Evolutionary conservation across 140 eudicot genomes (phyloP).

Genomic region (Flaveria floridana): DNA sequence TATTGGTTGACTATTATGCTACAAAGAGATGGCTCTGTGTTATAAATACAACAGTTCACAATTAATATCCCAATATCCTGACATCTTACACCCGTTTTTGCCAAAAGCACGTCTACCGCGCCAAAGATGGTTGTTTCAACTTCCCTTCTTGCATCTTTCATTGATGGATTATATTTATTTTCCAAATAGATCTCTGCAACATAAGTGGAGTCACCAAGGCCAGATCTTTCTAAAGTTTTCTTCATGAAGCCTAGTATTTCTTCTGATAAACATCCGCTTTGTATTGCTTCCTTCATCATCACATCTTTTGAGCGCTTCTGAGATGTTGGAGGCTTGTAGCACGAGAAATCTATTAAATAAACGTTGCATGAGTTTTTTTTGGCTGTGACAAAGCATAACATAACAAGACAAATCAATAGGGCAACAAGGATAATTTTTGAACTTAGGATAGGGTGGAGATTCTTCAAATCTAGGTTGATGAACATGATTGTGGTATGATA

Average conservation of each 20-base stretch:
- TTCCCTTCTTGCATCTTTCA: constrained; percentile 40
- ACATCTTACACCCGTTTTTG: constrained; percentile 33
- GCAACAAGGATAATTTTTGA: background rate
- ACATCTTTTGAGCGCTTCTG: constrained; percentile 25
- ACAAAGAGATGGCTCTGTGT: constrained; percentile 42
- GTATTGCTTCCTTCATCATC: background rate
- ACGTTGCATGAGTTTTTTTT: constrained; percentile 25
- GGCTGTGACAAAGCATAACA: constrained; percentile 9
- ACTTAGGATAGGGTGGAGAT: constrained; percentile 18
- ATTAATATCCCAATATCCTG: constrained; percentile 38
- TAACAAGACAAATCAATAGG: constrained; percentile 22
- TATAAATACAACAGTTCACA: constrained; percentile 42
- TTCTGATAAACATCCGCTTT: constrained; percentile 16
- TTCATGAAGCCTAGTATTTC: constrained; percentile 37
- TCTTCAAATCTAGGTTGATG: constrained; percentile 25
- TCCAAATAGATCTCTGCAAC: constrained; percentile 30
- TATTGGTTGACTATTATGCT: constrained; percentile 43
- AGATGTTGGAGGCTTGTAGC: constrained; percentile 40
- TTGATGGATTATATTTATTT: constrained; percentile 21
- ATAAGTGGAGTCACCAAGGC: constrained; percentile 43
- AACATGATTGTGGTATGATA: constrained; percentile 9
- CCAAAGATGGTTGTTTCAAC: constrained; percentile 42
- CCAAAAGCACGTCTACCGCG: constrained; percentile 38
- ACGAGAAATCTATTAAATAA: constrained; percentile 42
- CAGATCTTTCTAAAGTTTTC: constrained; percentile 31